These are phyloP conservation scores for Saccharomycopsis lassenensis DNA, from an alignment of 805 yeast species.

Conservation along the genomic window DNA sequence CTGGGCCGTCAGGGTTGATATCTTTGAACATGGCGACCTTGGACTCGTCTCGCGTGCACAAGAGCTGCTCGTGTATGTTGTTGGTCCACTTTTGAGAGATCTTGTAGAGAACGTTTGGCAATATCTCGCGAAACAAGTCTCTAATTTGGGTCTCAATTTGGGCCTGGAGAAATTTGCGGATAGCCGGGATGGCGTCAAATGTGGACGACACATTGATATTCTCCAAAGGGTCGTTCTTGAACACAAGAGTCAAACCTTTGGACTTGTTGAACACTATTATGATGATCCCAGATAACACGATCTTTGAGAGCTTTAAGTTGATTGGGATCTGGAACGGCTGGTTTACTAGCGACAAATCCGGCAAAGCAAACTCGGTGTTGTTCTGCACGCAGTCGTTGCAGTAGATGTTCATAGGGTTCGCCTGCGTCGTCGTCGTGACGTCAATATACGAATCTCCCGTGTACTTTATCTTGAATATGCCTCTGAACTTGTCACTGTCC, in stretches of 20 bases:
- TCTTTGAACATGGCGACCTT: conserved; percentile 37
- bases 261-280: conserved; percentile 72
- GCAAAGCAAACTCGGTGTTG: conserved; percentile 46
- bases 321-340: conserved; percentile 70
- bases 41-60: conserved; percentile 19
- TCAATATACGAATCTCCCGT: conserved; percentile 68
- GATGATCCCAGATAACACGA: conserved; percentile 68
- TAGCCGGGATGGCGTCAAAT: conserved; percentile 75
- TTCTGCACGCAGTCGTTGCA: conserved; percentile 26
- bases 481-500: conserved; percentile 65
- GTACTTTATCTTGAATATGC: conserved; percentile 70
- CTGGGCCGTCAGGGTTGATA: conserved; percentile 48
- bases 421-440: conserved; percentile 70
- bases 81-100: conserved; percentile 54
- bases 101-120: conserved; percentile 72
- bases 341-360: conserved; percentile 53
- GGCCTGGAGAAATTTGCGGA: conserved; percentile 71
- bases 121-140: conserved; percentile 69
- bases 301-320: conserved; percentile 61
- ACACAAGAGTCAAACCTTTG: conserved; percentile 78
- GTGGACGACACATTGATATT: conserved; percentile 73
- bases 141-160: conserved; percentile 77
- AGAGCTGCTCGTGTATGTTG: conserved; percentile 22
- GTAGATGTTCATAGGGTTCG: conserved; percentile 70
- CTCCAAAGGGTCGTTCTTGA: conserved; percentile 82